Evolutionary conservation across 2,329 filamentous ascomycete species (phyloP).

Genomic region (Cylindrodendrum hubeiense): DNA sequence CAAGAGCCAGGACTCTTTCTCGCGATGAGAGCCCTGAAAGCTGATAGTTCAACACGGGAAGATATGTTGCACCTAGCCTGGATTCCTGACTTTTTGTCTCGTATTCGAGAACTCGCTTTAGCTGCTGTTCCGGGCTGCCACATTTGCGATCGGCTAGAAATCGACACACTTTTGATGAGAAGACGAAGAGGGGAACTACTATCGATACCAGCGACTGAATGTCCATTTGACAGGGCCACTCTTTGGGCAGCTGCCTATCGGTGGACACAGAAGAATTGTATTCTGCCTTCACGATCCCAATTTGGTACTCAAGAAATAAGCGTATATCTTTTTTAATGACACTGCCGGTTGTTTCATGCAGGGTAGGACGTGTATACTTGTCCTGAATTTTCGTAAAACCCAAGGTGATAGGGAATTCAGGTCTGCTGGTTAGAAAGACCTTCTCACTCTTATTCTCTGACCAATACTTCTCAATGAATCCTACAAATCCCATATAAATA

Average conservation of each 20-base stretch:
- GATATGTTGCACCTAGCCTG: not conserved
- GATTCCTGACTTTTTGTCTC: conserved; percentile 14
- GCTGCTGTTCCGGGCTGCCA: conserved; percentile 38
- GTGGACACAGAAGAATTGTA: conserved; percentile 31
- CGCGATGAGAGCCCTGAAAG: not conserved
- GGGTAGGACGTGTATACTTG: conserved; percentile 37
- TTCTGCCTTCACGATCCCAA: conserved; percentile 46
- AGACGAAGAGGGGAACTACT: conserved; percentile 52
- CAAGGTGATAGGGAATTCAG: conserved; percentile 51
- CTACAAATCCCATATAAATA: too few species aligned
- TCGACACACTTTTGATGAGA: conserved; percentile 49
- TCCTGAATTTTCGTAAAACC: conserved; percentile 48
- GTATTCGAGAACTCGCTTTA: conserved; percentile 40
- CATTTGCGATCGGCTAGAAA: conserved; percentile 41
- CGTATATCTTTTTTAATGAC: conserved; percentile 53
- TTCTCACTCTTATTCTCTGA: too few species aligned
- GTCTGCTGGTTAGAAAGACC: conserved; percentile 36
- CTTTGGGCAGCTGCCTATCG: not conserved
- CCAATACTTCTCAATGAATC: too few species aligned
- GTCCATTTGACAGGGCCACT: conserved; percentile 21
- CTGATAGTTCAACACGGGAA: not conserved
- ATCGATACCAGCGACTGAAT: conserved; percentile 37
- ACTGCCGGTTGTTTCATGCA: conserved; percentile 50
- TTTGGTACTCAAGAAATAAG: conserved; percentile 46
- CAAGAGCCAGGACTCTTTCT: not conserved